A percentile compares a stretch with the other conserved stretches of the same genome.
These are phyloP conservation scores for Colletotrichum trifolii DNA, from an alignment of 2,329 filamentous ascomycete species.

Conservation along the genomic window DNA sequence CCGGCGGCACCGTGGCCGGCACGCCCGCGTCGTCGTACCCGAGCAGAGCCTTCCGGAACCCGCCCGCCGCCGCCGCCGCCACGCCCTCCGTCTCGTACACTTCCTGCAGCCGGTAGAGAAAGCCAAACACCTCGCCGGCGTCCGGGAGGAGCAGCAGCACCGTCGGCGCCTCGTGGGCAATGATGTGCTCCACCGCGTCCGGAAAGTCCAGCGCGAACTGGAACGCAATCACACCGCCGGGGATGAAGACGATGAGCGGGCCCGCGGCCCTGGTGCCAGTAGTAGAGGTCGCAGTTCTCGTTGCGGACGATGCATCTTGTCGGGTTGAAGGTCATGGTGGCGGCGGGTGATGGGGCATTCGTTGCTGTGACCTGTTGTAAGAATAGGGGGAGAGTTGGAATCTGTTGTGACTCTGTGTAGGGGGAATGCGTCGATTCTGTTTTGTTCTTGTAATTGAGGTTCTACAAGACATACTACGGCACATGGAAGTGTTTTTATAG, in stretches of 20 bases:
- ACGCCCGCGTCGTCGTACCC: conserved; percentile 44
- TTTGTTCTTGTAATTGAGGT: no score
- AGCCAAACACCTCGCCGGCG: conserved; percentile 39
- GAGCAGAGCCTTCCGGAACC: conserved; percentile 39
- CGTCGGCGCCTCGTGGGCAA: conserved; percentile 46
- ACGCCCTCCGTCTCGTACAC: conserved; percentile 40
- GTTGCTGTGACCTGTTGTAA: no score
- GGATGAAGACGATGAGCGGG: conserved; percentile 47
- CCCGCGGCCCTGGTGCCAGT: conserved; percentile 45
- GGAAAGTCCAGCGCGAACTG: conserved; percentile 47
- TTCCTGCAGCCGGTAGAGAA: conserved; percentile 38
- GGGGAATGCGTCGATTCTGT: no score
- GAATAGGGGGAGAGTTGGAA: no score
- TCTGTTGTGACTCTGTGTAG: no score
- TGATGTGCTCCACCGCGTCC: conserved; percentile 42
- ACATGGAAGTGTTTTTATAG: no score
- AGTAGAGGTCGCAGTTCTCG: conserved; percentile 47
- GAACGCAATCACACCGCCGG: conserved; percentile 44
- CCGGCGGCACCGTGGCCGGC: conserved; percentile 35
- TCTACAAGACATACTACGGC: no score
- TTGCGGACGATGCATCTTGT: conserved; percentile 40
- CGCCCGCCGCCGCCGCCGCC: conserved; percentile 36
- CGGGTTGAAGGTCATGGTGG: conserved; percentile 38
- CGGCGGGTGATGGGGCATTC: neutral
- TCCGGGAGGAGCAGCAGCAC: conserved; percentile 43